Base-by-base conservation (phyloP, 1,284 basidiomycete genomes). In the Agroathelia rolfsii region DNA sequence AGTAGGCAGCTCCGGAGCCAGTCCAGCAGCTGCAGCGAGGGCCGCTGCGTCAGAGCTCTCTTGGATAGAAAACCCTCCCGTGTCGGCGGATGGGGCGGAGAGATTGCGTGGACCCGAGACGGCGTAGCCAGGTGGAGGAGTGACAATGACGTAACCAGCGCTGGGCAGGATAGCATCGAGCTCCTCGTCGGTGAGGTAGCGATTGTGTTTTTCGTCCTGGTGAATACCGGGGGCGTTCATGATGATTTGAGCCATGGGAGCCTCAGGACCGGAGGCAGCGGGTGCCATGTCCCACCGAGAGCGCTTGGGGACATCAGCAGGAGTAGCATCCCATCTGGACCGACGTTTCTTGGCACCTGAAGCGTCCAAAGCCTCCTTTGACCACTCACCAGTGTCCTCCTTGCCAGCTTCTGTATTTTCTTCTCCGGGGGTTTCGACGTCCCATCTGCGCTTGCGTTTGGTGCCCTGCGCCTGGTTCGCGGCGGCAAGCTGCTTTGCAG, bases 271-370 rank as follows among this genome's bases (percentile, higher is more conserved):
- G 31, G 59, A 45, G n/a, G 62, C 45, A 41, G 64, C 62, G 35
- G 79, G 72, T 14, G 88, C 86, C 61, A 95, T 88, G 56, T 98
- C 95, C 95, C 95, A 99, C 28, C 95, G 75, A 24, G 93, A 97
- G 33, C 85, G 79, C 55, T 78, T 87, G 40, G 69, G 77, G 38
- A 62, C 68, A 34, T 85, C 82, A 2, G 74, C 69, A 12, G 90
- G 90, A 0, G 87, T 74, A 33, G 90, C 87, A 56, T 95, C 92
- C 92, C 92, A 95, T 20, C 90, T 73, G 37, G 90, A 94, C 41
- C 88, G 76, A 42, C 86, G 78, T 61, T 95, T 96, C 61, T 88
- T 93, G 32, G 85, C 75, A 18, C 77, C 77, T 38, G 75, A 70
- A 10, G 66, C 71, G 35, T 81, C 81, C 14, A 77, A 59, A 39